Percentiles rank a stretch among this genome's conserved stretches.
phyloP scores from a whole-genome alignment of 2,329 filamentous ascomycete species.

The Penicillium paneum region DNA sequence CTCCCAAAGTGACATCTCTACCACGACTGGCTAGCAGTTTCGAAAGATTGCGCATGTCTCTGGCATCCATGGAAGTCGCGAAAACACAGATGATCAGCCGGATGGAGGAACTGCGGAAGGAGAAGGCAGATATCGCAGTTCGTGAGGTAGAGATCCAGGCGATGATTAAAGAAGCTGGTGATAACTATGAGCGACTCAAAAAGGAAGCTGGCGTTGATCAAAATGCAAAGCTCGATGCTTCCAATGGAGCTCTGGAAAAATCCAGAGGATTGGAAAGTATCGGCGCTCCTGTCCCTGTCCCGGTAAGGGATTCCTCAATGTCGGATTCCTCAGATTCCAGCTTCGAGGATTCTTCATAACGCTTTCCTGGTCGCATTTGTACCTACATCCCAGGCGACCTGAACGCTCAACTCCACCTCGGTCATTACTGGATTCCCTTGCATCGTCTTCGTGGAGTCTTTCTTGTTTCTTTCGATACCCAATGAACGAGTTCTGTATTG shows the following conservation, averaged over 20 bases:
- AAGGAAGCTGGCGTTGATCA: conserved; percentile 39
- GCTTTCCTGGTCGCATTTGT: neutral
- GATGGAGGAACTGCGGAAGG: conserved; percentile 64
- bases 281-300: conserved; percentile 32
- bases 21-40: conserved; percentile 69
- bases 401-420: neutral
- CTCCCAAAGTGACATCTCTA: conserved; percentile 72
- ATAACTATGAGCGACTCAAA: conserved; percentile 62
- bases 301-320: conserved; percentile 13
- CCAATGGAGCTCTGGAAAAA: conserved; percentile 29
- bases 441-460: conserved; percentile 5
- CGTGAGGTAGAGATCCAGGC: conserved; percentile 77
- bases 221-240: conserved; percentile 23
- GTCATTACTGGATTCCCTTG: neutral
- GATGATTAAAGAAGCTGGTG: conserved; percentile 75
- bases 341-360: conserved; percentile 27
- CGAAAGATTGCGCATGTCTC: conserved; percentile 58
- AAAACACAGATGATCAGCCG: conserved; percentile 59
- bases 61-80: conserved; percentile 62
- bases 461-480: conserved; percentile 22
- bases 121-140: conserved; percentile 65
- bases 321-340: conserved; percentile 21
- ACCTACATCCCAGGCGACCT: neutral
- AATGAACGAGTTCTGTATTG: conserved; percentile 1
- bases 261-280: conserved; percentile 40